Conservation (phyloP, 2,329 filamentous ascomycete species). For the Akanthomyces uredinophilus region DNA sequence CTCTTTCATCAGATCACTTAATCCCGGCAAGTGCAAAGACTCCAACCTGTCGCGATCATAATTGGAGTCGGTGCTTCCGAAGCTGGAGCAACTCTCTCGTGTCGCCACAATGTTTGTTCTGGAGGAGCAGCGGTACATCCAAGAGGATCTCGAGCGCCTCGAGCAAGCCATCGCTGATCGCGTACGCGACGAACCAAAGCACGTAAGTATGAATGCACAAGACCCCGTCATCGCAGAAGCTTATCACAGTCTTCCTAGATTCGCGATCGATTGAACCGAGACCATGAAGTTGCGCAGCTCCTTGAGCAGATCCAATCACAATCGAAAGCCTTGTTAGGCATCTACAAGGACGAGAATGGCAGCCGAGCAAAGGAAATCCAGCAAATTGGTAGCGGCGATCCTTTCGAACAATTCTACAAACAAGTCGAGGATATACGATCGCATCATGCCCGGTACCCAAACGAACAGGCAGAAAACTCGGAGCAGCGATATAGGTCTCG, state of each 20-base stretch:
- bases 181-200: slow-evolving; percentile 80
- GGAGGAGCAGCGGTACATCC: slow-evolving; percentile 89
- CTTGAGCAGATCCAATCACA: slow-evolving; percentile 83
- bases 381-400: slow-evolving; percentile 75
- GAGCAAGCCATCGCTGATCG: slow-evolving; percentile 92
- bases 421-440: slow-evolving; percentile 76
- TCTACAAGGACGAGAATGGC: slow-evolving; percentile 77
- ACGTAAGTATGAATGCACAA: slow-evolving; percentile 50
- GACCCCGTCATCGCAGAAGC: slow-evolving; percentile 20
- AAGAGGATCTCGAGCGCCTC: slow-evolving; percentile 93
- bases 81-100: neutral
- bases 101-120: slow-evolving; percentile 67
- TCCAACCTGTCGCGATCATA: neutral
- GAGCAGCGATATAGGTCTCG: slow-evolving; percentile 82
- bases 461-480: slow-evolving; percentile 91
- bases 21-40: neutral
- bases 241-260: slow-evolving; percentile 49
- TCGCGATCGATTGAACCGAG: slow-evolving; percentile 80
- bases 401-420: slow-evolving; percentile 87
- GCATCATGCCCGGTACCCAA: slow-evolving; percentile 86
- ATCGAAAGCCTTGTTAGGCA: slow-evolving; percentile 70
- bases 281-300: slow-evolving; percentile 87
- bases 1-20: neutral
- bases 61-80: neutral
- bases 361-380: slow-evolving; percentile 74